A percentile compares a stretch with the other conserved stretches of the same genome.
Evolutionary conservation across 2,329 filamentous ascomycete species (phyloP).

Genomic region (Xylogone sp.): DNA sequence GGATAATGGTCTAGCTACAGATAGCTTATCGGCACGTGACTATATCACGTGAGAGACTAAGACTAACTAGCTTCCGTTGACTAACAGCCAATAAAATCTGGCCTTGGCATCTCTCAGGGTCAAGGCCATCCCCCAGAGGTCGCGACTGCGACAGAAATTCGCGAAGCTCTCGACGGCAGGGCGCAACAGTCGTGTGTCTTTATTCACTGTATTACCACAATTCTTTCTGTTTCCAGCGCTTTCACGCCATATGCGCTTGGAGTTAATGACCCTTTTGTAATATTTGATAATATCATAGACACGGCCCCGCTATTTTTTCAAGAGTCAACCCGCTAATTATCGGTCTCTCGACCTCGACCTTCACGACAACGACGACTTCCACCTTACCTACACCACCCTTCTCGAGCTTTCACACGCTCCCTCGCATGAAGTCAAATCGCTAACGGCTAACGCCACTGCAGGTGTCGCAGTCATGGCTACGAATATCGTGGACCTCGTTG

Average conservation of each 20-base stretch:
- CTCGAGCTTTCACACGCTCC: background rate
- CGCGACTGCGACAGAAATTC: background rate
- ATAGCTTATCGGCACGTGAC: no score
- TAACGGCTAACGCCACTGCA: constrained; percentile 25
- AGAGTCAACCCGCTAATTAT: background rate
- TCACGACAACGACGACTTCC: background rate
- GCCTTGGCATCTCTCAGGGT: constrained; percentile 1
- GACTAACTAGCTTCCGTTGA: background rate
- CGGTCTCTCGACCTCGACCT: background rate
- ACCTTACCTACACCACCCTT: background rate
- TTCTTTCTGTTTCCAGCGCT: background rate
- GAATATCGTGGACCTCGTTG: constrained; percentile 58
- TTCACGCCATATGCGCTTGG: background rate
- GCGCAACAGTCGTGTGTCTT: background rate
- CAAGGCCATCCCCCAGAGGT: background rate
- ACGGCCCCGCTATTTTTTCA: background rate
- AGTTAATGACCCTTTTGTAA: background rate
- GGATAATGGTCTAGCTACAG: no score
- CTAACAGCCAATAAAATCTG: background rate
- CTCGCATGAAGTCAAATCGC: constrained; percentile 19
- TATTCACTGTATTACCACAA: background rate
- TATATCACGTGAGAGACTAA: background rate
- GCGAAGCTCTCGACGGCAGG: background rate
- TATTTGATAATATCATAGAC: background rate
- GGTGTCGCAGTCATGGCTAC: constrained; percentile 57